Conservation (phyloP, 345 rosid species). For the Euclidium syriacum region DNA sequence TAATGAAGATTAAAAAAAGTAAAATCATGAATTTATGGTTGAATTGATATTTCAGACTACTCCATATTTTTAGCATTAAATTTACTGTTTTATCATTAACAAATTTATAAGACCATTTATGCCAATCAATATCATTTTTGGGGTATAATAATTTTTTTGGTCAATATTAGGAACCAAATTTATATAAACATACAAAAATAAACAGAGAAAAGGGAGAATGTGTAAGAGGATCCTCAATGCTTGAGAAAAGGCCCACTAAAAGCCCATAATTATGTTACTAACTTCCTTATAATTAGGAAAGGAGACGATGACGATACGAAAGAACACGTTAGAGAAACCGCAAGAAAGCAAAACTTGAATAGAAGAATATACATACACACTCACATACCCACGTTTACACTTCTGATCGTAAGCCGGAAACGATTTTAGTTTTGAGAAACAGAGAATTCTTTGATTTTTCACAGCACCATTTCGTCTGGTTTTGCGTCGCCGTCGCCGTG, state of each 20-base stretch:
- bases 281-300: constrained; percentile 2
- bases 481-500: constrained; percentile 2
- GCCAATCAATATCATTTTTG: no score
- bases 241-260: neutral
- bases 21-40: no score
- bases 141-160: no score
- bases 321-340: neutral
- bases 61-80: no score
- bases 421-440: no score
- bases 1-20: no score
- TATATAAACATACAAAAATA: neutral
- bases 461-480: neutral
- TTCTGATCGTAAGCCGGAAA: no score
- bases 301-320: neutral
- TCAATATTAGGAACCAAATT: neutral
- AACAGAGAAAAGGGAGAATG: neutral
- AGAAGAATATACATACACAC: neutral
- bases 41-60: no score
- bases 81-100: no score
- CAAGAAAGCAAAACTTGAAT: neutral
- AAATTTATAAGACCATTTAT: no score
- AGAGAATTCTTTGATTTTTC: neutral
- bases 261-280: constrained; percentile 6
- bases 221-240: neutral
- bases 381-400: neutral